phyloP scores from a whole-genome alignment of 805 yeast species.

The Naumovozyma dairenensis region DNA sequence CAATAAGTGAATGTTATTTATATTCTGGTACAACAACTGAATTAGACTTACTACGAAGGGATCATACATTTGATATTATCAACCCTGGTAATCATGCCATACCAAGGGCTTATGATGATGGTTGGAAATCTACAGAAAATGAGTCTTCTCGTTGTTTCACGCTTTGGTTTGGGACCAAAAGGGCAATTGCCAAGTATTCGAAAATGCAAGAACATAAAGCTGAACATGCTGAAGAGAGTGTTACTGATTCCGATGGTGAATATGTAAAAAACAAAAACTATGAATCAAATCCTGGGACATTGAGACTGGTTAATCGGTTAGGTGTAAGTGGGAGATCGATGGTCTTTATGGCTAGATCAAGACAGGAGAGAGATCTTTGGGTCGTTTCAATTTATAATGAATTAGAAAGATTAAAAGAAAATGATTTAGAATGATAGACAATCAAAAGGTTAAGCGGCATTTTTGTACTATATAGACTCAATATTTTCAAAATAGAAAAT shows the following conservation, averaged over 20 bases:
- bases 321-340: conserved; percentile 61
- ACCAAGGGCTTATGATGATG: conserved; percentile 72
- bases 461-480: too few relatives aligned
- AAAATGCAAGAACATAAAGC: not conserved
- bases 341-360: conserved; percentile 71
- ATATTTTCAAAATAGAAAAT: too few relatives aligned
- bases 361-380: conserved; percentile 82
- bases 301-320: conserved; percentile 36
- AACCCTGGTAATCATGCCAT: conserved; percentile 48
- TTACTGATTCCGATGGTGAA: conserved; percentile 5
- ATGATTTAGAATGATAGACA: too few relatives aligned
- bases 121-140: conserved; percentile 75
- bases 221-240: not conserved
- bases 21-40: conserved; percentile 61
- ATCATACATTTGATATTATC: conserved; percentile 35
- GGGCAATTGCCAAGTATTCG: conserved; percentile 31
- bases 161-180: conserved; percentile 68
- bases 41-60: conserved; percentile 42
- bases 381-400: conserved; percentile 35
- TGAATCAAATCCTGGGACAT: not conserved
- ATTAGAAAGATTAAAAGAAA: conserved; percentile 28
- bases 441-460: not conserved
- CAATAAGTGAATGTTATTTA: conserved; percentile 59
- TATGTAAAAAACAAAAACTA: not conserved
- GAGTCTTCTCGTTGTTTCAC: conserved; percentile 71